phyloP scores from a whole-genome alignment of 495 filamentous ascomycete genomes.

The Aspergillus taichungensis region DNA sequence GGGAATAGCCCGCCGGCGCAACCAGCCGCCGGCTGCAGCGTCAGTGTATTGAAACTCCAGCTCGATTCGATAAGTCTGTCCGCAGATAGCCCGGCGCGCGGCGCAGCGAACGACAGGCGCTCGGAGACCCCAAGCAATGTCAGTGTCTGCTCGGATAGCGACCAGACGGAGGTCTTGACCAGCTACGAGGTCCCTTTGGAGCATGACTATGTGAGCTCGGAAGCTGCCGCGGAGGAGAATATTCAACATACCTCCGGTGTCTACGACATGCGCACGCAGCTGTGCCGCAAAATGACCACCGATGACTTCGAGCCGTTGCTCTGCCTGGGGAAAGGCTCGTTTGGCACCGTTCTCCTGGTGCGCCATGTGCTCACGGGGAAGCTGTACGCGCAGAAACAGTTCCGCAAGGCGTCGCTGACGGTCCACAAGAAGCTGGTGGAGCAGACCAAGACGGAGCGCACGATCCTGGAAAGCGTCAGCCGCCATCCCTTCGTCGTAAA shows the following conservation, averaged over 20 bases:
- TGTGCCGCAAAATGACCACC: constrained; percentile 77
- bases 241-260: constrained; percentile 13
- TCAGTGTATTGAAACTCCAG: constrained; percentile 70
- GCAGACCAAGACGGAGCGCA: constrained; percentile 93
- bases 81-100: constrained; percentile 25
- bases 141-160: constrained; percentile 48
- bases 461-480: constrained; percentile 89
- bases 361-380: constrained; percentile 79
- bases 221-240: constrained; percentile 39
- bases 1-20: constrained; percentile 49
- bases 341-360: constrained; percentile 86
- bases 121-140: constrained; percentile 44
- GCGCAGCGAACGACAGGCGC: constrained; percentile 21
- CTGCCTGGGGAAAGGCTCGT: constrained; percentile 94
- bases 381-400: constrained; percentile 95
- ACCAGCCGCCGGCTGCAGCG: constrained; percentile 53
- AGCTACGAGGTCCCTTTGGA: constrained; percentile 87
- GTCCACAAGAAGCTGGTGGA: constrained; percentile 90
- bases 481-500: constrained; percentile 96
- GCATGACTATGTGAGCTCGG: constrained; percentile 75
- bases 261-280: constrained; percentile 28
- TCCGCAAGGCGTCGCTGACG: constrained; percentile 87
- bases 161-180: constrained; percentile 50
- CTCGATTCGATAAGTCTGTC: constrained; percentile 57
- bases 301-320: constrained; percentile 85